Percentiles rank a stretch among this genome's conserved stretches.
Evolutionary conservation across 305 asterid species (phyloP).

Genomic region (Fraxinus velutina): DNA sequence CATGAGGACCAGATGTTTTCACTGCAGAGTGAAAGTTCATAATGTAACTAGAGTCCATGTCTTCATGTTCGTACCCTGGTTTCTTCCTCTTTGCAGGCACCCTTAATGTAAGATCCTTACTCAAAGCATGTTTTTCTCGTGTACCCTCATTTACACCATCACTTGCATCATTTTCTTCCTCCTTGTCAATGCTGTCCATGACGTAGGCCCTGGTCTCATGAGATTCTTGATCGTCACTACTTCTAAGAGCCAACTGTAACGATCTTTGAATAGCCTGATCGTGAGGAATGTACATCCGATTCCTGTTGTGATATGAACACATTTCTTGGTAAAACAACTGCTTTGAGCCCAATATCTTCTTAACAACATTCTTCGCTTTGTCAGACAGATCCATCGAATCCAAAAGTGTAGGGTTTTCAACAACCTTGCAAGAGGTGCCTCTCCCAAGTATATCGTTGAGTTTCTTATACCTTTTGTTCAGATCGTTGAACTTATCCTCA

Average conservation of each 20-base stretch:
- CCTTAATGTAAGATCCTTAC: conserved; percentile 1
- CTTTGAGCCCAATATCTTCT: conserved; percentile 29
- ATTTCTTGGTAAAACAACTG: conserved; percentile 28
- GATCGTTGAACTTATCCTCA: conserved; percentile 48
- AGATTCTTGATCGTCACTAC: conserved; percentile 7
- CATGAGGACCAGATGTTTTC: background rate
- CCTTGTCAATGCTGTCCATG: background rate
- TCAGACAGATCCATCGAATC: conserved; percentile 21
- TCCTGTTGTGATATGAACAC: conserved; percentile 35
- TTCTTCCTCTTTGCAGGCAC: conserved; percentile 28
- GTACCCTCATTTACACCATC: conserved; percentile 13
- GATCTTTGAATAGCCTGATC: conserved; percentile 24
- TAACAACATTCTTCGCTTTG: conserved; percentile 21
- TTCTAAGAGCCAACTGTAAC: conserved; percentile 22
- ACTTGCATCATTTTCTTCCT: conserved; percentile 13
- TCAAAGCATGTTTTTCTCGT: background rate
- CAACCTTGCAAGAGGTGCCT: conserved; percentile 34
- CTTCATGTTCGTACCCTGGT: conserved; percentile 2
- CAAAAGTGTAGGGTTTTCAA: conserved; percentile 36
- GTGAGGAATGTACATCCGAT: conserved; percentile 22
- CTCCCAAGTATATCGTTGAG: conserved; percentile 44
- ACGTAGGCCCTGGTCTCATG: conserved; percentile 11
- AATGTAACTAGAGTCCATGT: background rate
- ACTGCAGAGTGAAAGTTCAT: background rate
- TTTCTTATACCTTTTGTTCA: conserved; percentile 42